Conservation (phyloP, 208 protist species). For the Wallacemonas sp. region DNA sequence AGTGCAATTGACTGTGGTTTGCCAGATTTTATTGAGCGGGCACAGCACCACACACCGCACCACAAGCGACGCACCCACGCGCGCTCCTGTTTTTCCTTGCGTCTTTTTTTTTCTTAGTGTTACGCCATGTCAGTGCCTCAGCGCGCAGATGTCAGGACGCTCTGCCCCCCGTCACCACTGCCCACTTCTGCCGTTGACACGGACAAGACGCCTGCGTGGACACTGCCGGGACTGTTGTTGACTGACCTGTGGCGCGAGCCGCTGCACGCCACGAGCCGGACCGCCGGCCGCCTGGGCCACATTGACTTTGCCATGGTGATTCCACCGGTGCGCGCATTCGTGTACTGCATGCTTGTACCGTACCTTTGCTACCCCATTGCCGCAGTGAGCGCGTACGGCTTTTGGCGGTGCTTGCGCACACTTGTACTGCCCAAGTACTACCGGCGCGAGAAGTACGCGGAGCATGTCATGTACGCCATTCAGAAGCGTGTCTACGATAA, state of each 20-base stretch:
- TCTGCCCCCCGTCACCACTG: background rate
- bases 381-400: conserved; percentile 67
- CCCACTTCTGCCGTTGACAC: background rate
- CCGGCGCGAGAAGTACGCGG: conserved; percentile 60
- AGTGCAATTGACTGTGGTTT: no score
- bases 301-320: conserved; percentile 89
- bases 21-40: no score
- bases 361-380: conserved; percentile 80
- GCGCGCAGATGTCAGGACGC: no score
- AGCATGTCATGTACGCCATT: conserved; percentile 79
- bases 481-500: conserved; percentile 80
- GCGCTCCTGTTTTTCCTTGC: conserved; percentile 4
- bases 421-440: conserved; percentile 72
- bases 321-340: conserved; percentile 68
- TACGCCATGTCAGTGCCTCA: background rate
- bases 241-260: conserved; percentile 81
- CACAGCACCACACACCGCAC: no score
- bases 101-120: conserved; percentile 2
- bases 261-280: conserved; percentile 69
- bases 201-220: conserved; percentile 5
- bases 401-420: conserved; percentile 70
- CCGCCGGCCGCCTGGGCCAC: conserved; percentile 61
- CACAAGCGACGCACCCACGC: background rate
- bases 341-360: conserved; percentile 76
- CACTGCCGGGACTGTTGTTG: conserved; percentile 33